Evolutionary conservation across 2,329 filamentous ascomycete genomes (phyloP).

Genomic region (Xenoacremonium recifei): DNA sequence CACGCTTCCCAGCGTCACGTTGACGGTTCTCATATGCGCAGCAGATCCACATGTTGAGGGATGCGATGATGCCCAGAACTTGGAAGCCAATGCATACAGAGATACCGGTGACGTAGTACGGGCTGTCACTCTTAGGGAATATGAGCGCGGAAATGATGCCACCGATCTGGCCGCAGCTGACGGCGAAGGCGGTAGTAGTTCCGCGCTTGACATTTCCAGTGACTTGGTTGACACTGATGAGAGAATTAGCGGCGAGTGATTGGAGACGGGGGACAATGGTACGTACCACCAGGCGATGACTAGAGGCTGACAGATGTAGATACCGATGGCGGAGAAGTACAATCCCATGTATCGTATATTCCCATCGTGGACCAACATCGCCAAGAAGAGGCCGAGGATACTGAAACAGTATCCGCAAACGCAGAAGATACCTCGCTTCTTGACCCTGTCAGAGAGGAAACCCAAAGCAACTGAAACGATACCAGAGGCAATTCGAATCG

Average conservation of each 20-base stretch:
- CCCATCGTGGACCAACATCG: no score
- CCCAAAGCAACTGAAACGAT: conserved; percentile 37
- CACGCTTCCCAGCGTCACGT: conserved; percentile 31
- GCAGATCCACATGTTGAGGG: conserved; percentile 16
- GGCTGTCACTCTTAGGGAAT: conserved; percentile 20
- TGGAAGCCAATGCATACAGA: conserved; percentile 28
- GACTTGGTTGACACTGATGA: conserved; percentile 44
- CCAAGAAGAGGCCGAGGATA: no score
- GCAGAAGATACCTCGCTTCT: no score
- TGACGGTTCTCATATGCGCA: conserved; percentile 31
- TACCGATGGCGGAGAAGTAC: conserved; percentile 30
- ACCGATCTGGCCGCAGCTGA: conserved; percentile 43
- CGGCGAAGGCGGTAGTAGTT: conserved; percentile 44
- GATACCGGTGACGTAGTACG: conserved; percentile 24
- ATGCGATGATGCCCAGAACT: conserved; percentile 10
- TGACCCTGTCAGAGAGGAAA: no score
- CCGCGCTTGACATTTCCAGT: conserved; percentile 46
- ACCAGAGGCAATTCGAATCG: conserved; percentile 26
- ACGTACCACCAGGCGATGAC: conserved; percentile 40
- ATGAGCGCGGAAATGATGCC: conserved; percentile 28
- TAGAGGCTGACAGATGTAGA: conserved; percentile 30
- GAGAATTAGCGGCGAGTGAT: no score
- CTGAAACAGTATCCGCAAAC: no score
- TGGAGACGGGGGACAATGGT: no score
- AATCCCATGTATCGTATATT: no score